A percentile compares a stretch with the other conserved stretches of the same genome.
Evolutionary conservation across 2,329 filamentous ascomycete genomes (phyloP).

Genomic region (Aspergillus fumigatiaffinis): DNA sequence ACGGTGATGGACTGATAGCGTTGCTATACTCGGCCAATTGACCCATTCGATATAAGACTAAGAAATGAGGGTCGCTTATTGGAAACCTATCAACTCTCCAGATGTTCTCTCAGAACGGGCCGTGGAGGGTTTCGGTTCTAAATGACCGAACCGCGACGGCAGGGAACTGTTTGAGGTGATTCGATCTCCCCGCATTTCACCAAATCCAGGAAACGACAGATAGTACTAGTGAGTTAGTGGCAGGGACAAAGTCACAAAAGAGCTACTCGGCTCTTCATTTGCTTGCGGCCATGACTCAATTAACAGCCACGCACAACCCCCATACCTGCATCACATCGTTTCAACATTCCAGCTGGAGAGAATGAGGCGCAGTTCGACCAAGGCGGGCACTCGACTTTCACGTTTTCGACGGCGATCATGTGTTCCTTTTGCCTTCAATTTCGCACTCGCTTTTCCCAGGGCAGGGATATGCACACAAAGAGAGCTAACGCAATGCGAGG

Average conservation of each 20-base stretch:
- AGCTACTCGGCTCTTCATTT: background rate
- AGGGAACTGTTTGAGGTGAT: background rate
- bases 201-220: background rate
- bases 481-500: background rate
- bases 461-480: background rate
- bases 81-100: background rate
- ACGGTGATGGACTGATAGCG: no score
- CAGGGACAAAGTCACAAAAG: background rate
- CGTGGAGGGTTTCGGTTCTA: background rate
- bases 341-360: background rate
- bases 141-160: background rate
- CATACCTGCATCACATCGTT: background rate
- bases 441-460: background rate
- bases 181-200: background rate
- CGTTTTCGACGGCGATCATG: background rate
- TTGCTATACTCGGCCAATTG: background rate
- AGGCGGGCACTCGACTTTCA: background rate
- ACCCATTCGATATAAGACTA: background rate
- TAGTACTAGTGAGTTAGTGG: background rate
- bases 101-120: background rate
- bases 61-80: background rate
- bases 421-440: background rate
- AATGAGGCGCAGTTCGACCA: background rate
- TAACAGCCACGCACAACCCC: background rate
- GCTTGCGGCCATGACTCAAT: background rate